These are phyloP conservation scores for Combretum micranthum DNA, from an alignment of 345 rosid genomes.

Conservation along the genomic window DNA sequence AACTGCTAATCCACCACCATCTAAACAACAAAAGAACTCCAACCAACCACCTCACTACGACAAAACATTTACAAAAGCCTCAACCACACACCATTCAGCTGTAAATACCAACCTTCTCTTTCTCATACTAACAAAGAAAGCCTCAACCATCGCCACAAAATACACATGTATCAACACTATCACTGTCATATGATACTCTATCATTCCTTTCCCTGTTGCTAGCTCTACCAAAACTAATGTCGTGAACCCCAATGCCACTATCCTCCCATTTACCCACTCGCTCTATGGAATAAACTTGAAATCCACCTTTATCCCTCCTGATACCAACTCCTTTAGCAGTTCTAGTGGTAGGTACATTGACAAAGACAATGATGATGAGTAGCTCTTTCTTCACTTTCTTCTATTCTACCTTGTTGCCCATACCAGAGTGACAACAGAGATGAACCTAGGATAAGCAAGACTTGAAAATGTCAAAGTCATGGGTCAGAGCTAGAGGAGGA, in stretches of 20 bases:
- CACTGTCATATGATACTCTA: slow-evolving; percentile 70
- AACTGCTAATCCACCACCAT: too few relatives aligned
- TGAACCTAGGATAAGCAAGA: slow-evolving; percentile 61
- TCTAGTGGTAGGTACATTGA: slow-evolving; percentile 67
- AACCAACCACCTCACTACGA: too few relatives aligned
- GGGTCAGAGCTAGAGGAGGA: slow-evolving; percentile 19
- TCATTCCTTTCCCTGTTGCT: slow-evolving; percentile 79
- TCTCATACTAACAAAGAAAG: slow-evolving; percentile 59
- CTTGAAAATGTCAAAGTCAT: slow-evolving; percentile 50
- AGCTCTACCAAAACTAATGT: slow-evolving; percentile 79
- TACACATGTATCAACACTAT: slow-evolving; percentile 64
- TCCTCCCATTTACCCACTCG: slow-evolving; percentile 65
- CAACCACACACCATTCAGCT: too few relatives aligned
- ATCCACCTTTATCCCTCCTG: slow-evolving; percentile 70
- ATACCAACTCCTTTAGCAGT: slow-evolving; percentile 51
- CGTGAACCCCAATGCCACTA: slow-evolving; percentile 57
- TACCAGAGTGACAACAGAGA: slow-evolving; percentile 57
- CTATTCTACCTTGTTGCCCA: slow-evolving; percentile 79
- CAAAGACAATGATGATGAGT: slow-evolving; percentile 9
- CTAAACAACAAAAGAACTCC: too few relatives aligned
- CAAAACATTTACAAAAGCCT: too few relatives aligned
- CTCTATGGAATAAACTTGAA: slow-evolving; percentile 70
- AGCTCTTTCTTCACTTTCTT: slow-evolving; percentile 49
- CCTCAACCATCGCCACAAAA: slow-evolving; percentile 57
- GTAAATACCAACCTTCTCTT: slow-evolving; percentile 67